These are phyloP conservation scores for Huntiella omanensis DNA, from an alignment of 2,329 filamentous ascomycete genomes.

Conservation along the genomic window DNA sequence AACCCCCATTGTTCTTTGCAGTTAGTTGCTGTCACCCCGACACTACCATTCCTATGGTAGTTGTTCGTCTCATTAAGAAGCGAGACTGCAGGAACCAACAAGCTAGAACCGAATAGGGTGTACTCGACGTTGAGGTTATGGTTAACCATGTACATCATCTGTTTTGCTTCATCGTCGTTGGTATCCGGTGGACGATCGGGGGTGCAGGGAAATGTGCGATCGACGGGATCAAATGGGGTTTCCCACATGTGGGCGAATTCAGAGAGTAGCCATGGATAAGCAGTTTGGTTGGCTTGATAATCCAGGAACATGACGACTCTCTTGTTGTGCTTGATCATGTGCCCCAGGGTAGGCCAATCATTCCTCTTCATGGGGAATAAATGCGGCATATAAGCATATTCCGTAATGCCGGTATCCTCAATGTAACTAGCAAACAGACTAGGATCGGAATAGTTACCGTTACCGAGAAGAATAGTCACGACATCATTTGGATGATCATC, in stretches of 20 bases:
- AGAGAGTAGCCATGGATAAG: constrained; percentile 69
- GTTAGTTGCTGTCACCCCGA: constrained; percentile 43
- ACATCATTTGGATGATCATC: constrained; percentile 65
- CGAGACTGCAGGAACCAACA: constrained; percentile 55
- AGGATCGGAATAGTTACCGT: constrained; percentile 52
- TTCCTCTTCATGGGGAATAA: constrained; percentile 49
- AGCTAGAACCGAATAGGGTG: constrained; percentile 38
- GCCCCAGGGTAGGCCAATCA: constrained; percentile 68
- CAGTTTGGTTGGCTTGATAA: constrained; percentile 62
- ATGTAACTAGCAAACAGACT: constrained; percentile 50
- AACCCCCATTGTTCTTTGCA: constrained; percentile 45
- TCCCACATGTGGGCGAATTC: constrained; percentile 84
- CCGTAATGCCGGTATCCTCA: constrained; percentile 48
- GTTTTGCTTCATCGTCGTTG: constrained; percentile 31
- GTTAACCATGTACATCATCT: constrained; percentile 65
- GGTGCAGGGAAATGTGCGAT: constrained; percentile 54
- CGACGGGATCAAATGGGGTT: constrained; percentile 59
- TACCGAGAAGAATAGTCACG: constrained; percentile 69
- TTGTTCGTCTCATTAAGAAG: constrained; percentile 56
- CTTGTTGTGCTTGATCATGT: constrained; percentile 53
- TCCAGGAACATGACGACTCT: constrained; percentile 69
- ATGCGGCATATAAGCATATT: constrained; percentile 56
- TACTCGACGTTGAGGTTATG: constrained; percentile 79
- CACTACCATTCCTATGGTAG: constrained; percentile 41
- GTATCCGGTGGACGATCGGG: constrained; percentile 59